Evolutionary conservation across 148 eudicot species (phyloP).

Genomic region (Spergularia marina): DNA sequence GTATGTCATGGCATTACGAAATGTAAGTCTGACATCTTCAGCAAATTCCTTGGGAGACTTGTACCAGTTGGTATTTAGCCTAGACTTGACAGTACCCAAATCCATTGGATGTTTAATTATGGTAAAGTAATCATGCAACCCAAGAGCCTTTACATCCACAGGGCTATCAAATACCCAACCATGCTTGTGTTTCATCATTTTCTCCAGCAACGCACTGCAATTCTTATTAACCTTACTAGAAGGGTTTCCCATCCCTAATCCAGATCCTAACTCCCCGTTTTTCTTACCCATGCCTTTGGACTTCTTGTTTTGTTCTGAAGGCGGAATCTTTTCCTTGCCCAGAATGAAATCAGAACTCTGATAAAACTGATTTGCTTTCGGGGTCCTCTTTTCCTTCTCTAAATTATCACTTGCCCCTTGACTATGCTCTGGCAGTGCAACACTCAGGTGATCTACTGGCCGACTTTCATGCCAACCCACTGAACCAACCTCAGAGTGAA

Average conservation of each 20-base stretch:
- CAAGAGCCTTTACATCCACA: constrained; percentile 71
- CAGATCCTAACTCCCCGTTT: constrained; percentile 39
- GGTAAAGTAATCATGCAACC: constrained; percentile 78
- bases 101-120: constrained; percentile 90
- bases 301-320: constrained; percentile 60
- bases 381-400: constrained; percentile 76
- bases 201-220: constrained; percentile 64
- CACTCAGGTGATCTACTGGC: constrained; percentile 51
- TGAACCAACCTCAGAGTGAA: constrained; percentile 45
- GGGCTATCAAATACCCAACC: constrained; percentile 92
- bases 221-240: constrained; percentile 55
- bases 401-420: constrained; percentile 42
- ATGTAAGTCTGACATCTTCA: constrained; percentile 89
- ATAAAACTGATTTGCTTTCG: constrained; percentile 63
- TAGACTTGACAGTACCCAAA: constrained; percentile 85
- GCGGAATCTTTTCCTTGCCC: constrained; percentile 65
- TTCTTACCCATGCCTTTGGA: constrained; percentile 53
- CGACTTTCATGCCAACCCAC: constrained; percentile 39
- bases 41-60: constrained; percentile 79
- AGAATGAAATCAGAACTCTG: constrained; percentile 60
- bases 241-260: constrained; percentile 40
- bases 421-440: constrained; percentile 49
- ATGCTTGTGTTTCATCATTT: constrained; percentile 86
- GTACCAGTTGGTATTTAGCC: constrained; percentile 68
- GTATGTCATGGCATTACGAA: constrained; percentile 87